Evolutionary conservation across 1,284 basidiomycete genomes (phyloP).

Genomic region (Afroboletus lepidellus): DNA sequence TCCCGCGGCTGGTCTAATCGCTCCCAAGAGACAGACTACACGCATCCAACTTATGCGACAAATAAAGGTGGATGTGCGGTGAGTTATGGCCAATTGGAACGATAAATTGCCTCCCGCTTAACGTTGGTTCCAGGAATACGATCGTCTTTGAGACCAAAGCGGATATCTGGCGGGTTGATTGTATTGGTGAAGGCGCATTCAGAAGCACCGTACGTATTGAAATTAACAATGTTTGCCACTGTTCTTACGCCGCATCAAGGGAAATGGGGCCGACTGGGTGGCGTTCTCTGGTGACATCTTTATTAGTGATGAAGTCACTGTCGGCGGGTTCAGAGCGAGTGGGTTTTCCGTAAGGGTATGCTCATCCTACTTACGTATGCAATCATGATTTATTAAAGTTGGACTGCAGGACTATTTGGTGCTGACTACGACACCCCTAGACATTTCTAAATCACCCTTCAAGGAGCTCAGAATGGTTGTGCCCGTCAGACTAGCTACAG

Average conservation of each 20-base stretch:
- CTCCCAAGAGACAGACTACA: slow-evolving; percentile 45
- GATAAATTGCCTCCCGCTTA: neutral
- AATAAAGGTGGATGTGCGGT: slow-evolving; percentile 65
- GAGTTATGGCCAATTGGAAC: slow-evolving; percentile 19
- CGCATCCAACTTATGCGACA: slow-evolving; percentile 65
- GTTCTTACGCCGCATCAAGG: slow-evolving; percentile 38
- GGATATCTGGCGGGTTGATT: slow-evolving; percentile 67
- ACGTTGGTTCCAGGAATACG: slow-evolving; percentile 32
- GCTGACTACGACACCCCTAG: slow-evolving; percentile 56
- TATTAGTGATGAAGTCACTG: slow-evolving; percentile 46
- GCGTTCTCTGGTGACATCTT: slow-evolving; percentile 61
- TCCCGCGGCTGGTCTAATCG: slow-evolving; percentile 41
- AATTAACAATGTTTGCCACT: neutral
- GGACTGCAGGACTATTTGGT: slow-evolving; percentile 58
- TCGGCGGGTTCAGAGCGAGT: slow-evolving; percentile 61
- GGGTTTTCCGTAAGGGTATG: slow-evolving; percentile 63
- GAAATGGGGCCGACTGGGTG: slow-evolving; percentile 57
- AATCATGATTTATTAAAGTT: slow-evolving; percentile 1
- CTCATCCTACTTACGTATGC: neutral
- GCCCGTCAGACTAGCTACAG: slow-evolving; percentile 66
- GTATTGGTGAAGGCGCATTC: slow-evolving; percentile 63
- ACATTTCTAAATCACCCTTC: slow-evolving; percentile 54
- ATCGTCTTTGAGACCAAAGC: slow-evolving; percentile 50
- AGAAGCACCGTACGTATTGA: slow-evolving; percentile 48
- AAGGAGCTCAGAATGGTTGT: slow-evolving; percentile 56